Evolutionary conservation across 257 asterid genomes (phyloP).

Genomic region (Coffea canephora): DNA sequence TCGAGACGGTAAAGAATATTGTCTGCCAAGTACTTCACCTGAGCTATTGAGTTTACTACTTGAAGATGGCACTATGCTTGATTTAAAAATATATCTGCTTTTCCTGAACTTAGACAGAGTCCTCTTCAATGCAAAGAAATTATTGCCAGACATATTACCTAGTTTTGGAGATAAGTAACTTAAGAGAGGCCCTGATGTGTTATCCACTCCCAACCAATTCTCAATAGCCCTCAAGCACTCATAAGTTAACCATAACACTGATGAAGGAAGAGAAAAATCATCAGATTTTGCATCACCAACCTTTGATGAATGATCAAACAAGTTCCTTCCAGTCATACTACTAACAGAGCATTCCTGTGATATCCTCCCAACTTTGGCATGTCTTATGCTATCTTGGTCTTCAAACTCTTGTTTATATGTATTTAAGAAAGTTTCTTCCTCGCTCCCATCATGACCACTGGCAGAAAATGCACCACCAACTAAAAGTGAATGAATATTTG

Average conservation of each 20-base stretch:
- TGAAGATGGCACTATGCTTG: slow-evolving; percentile 32
- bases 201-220: slow-evolving; percentile 75
- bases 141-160: slow-evolving; percentile 53
- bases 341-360: slow-evolving; percentile 82
- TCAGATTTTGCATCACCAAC: slow-evolving; percentile 34
- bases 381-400: slow-evolving; percentile 73
- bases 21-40: slow-evolving; percentile 34
- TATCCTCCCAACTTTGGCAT: slow-evolving; percentile 91
- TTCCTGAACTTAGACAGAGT: slow-evolving; percentile 68
- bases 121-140: slow-evolving; percentile 58
- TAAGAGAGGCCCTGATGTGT: slow-evolving; percentile 53
- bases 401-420: slow-evolving; percentile 50
- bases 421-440: slow-evolving; percentile 41
- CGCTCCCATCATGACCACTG: slow-evolving; percentile 36
- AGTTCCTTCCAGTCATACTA: slow-evolving; percentile 53
- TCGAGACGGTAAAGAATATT: slow-evolving; percentile 35
- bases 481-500: slow-evolving; percentile 70
- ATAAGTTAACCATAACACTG: slow-evolving; percentile 72
- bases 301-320: slow-evolving; percentile 45
- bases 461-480: slow-evolving; percentile 81
- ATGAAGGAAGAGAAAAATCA: slow-evolving; percentile 50
- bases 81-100: slow-evolving; percentile 48
- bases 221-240: slow-evolving; percentile 91
- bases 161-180: slow-evolving; percentile 49
- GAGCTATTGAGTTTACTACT: slow-evolving; percentile 41